Evolutionary conservation across 2,329 filamentous ascomycete genomes (phyloP).

Genomic region (Arachnomyces sp.): DNA sequence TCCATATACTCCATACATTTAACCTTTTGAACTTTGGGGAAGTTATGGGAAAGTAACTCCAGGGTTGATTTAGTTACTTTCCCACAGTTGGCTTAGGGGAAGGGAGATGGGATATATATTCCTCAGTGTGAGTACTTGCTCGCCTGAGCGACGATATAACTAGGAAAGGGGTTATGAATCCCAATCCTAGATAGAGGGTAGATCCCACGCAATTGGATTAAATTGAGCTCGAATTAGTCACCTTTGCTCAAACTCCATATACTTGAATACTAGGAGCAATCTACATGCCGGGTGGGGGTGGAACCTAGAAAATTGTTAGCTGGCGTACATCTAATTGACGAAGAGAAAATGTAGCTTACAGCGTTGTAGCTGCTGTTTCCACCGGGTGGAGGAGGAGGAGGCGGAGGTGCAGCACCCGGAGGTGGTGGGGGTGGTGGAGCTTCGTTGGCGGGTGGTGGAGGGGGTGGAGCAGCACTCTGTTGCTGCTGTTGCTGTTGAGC

Average conservation of each 20-base stretch:
- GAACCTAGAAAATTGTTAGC: conserved; percentile 31
- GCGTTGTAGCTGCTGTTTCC: conserved; percentile 50
- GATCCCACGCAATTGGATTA: no score
- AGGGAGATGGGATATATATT: no score
- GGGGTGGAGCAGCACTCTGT: conserved; percentile 33
- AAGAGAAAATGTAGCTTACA: conserved; percentile 40
- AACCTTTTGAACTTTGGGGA: no score
- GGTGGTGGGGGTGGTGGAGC: conserved; percentile 54
- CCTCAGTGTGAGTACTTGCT: no score
- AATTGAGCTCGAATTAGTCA: background rate
- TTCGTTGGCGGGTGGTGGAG: conserved; percentile 26
- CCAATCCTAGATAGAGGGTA: no score
- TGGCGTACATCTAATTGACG: background rate
- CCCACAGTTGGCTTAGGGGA: no score
- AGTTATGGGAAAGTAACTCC: no score
- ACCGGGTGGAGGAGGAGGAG: conserved; percentile 55
- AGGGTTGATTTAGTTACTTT: no score
- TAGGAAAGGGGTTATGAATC: no score
- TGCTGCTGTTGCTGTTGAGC: conserved; percentile 43
- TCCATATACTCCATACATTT: no score
- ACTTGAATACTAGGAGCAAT: conserved; percentile 5
- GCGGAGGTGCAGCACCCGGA: conserved; percentile 45
- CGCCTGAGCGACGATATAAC: no score
- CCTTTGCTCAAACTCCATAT: background rate
- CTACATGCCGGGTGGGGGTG: conserved; percentile 45